Evolutionary conservation across 768 basidiomycete species (phyloP), one percentile per base, ranked within the genome.

Genomic region (Termitomyces sp.): DNA sequence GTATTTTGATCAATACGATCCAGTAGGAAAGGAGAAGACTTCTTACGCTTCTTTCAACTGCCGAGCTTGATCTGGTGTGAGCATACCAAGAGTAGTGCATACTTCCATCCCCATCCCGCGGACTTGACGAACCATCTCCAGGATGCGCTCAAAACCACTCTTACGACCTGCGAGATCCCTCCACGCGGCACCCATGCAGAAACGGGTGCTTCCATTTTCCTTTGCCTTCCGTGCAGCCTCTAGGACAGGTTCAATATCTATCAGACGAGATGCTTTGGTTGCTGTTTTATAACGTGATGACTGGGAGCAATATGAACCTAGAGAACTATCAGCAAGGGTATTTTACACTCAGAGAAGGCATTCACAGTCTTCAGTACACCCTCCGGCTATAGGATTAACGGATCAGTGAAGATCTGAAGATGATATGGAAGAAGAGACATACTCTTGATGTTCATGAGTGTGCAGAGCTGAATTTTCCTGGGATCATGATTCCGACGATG

Each of bases 121-220:
- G 72, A 94, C 87, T 73, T 92, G 84, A 40, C 82, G 81, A 60
- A 98, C 96, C 95, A 98, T 98, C 64, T 86, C 79, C 64, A 98
- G 77, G 68, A 98, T 98, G 68, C 86, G 84, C 72, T 97, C 92
- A 65, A 98, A 98, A 0, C 96, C 95, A 47, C 92, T 83, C 74
- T 96, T 97, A 64, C 93, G 85, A 2, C 96, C 94, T 10, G 91
- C 86, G 59, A 98, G 84, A 71, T 97, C 96, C 65, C 96, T 81
- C 96, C 96, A 99, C 5, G 96, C 96, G 4, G 96, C 96, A 60
- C 96, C 96, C 96, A 98, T 98, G 74, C 96, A 98, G 77, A 98
- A 98, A 32, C 96, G 83, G 20, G 96, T 98, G 72, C 93, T 95
- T 38, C 96, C 96, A 72, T 98, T 98, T 66, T 81, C 96, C 71